phyloP scores from a whole-genome alignment of 441 rosid species.

The Adansonia madagascariensis region DNA sequence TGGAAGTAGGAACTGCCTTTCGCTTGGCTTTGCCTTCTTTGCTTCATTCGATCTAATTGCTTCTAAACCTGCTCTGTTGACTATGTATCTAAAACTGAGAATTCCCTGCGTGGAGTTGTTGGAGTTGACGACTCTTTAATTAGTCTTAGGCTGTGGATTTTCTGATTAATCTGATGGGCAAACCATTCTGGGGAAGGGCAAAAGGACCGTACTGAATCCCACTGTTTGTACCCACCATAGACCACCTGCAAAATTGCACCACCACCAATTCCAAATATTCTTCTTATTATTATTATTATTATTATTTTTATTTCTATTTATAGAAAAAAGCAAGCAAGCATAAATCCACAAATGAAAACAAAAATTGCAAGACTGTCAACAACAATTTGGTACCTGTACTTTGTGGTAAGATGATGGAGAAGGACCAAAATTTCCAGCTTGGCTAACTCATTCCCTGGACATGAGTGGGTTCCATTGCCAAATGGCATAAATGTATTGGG shows the following conservation, averaged over 20 bases:
- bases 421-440: conserved; percentile 81
- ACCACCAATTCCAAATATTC: too few relatives aligned
- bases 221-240: conserved; percentile 54
- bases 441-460: conserved; percentile 95
- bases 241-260: conserved; percentile 60
- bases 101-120: background rate
- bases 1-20: background rate
- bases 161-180: conserved; percentile 66
- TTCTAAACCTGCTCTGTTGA: background rate
- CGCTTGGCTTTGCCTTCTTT: conserved; percentile 7
- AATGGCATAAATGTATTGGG: conserved; percentile 94
- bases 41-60: background rate
- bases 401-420: conserved; percentile 88
- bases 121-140: background rate
- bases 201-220: conserved; percentile 98
- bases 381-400: conserved; percentile 61
- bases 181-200: conserved; percentile 91
- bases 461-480: conserved; percentile 88
- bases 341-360: too few relatives aligned
- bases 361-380: background rate
- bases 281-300: background rate
- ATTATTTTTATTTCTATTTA: conserved; percentile 26
- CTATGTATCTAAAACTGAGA: conserved; percentile 2
- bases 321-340: background rate
- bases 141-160: conserved; percentile 36